These are phyloP conservation scores for Aquilaria sinensis DNA, from an alignment of 345 rosid species.

Conservation along the genomic window DNA sequence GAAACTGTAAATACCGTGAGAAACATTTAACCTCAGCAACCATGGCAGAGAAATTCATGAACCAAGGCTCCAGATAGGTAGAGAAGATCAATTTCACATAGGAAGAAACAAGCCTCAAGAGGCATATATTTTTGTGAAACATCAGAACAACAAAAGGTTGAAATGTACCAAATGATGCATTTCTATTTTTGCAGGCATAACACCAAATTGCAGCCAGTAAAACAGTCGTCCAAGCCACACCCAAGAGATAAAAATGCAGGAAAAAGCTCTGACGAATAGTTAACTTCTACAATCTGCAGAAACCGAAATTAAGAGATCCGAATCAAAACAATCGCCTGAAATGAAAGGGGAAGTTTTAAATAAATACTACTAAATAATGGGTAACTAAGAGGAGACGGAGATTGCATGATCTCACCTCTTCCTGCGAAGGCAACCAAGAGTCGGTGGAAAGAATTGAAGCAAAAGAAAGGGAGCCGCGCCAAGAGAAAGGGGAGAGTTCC, in stretches of 20 bases:
- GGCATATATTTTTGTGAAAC: too few relatives aligned
- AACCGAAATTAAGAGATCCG: background rate
- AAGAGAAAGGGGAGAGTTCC: slow-evolving; percentile 16
- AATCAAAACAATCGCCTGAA: background rate
- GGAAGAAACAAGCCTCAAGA: too few relatives aligned
- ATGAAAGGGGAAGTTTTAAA: background rate
- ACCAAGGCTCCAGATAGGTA: background rate
- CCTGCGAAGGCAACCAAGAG: slow-evolving; percentile 7
- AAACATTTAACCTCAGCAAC: background rate
- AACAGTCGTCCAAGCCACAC: slow-evolving; percentile 23
- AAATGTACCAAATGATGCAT: background rate
- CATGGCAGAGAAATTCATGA: background rate
- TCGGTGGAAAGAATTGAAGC: slow-evolving; percentile 4
- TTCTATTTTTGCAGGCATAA: slow-evolving; percentile 21
- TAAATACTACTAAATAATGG: background rate
- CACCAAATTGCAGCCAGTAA: slow-evolving; percentile 23
- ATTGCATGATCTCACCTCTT: slow-evolving; percentile 12
- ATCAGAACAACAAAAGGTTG: too few relatives aligned
- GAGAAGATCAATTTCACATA: too few relatives aligned
- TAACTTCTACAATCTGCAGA: slow-evolving; percentile 20
- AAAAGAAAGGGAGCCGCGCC: slow-evolving; percentile 8
- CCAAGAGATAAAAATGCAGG: slow-evolving; percentile 26
- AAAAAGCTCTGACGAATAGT: slow-evolving; percentile 34
- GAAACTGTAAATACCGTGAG: slow-evolving; percentile 9
- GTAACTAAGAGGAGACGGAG: slow-evolving; percentile 6